Evolutionary conservation across 2,329 filamentous ascomycete genomes (phyloP).

Genomic region (Colletotrichum cuscutae): DNA sequence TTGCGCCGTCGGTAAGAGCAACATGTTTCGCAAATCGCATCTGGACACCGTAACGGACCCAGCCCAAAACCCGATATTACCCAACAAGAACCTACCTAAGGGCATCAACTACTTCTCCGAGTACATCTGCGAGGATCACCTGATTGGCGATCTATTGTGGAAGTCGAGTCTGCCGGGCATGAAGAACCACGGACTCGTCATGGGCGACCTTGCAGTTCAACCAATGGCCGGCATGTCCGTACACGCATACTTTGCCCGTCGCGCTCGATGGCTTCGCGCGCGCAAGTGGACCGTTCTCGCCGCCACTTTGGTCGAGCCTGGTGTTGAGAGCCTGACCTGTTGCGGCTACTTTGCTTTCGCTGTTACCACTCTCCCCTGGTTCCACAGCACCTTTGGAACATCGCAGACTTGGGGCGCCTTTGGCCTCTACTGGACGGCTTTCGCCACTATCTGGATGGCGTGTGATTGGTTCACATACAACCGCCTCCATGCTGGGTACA

Average conservation of each 20-base stretch:
- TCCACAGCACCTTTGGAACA: conserved; percentile 62
- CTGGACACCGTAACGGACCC: conserved; percentile 77
- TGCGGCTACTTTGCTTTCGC: conserved; percentile 84
- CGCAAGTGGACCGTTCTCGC: conserved; percentile 92
- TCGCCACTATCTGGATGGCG: conserved; percentile 76
- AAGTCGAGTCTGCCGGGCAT: conserved; percentile 71
- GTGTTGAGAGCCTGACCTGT: conserved; percentile 89
- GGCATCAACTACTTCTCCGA: conserved; percentile 94
- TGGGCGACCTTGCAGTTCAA: conserved; percentile 89
- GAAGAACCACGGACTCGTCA: conserved; percentile 84
- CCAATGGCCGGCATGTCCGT: conserved; percentile 87
- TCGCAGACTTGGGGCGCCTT: conserved; percentile 76
- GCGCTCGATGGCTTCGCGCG: conserved; percentile 91
- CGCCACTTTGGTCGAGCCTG: conserved; percentile 92
- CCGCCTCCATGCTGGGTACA: conserved; percentile 77
- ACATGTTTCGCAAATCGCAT: conserved; percentile 96
- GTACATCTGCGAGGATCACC: conserved; percentile 97
- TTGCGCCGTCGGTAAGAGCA: conserved; percentile 95
- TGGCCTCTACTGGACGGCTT: conserved; percentile 70
- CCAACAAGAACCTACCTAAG: conserved; percentile 55
- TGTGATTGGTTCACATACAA: conserved; percentile 80
- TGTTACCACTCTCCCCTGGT: conserved; percentile 76
- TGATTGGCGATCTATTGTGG: conserved; percentile 95
- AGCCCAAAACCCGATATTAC: conserved; percentile 54
- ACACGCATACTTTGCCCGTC: conserved; percentile 78